Conservation (phyloP, 2,329 filamentous ascomycete species). For the Helotiales sp. region DNA sequence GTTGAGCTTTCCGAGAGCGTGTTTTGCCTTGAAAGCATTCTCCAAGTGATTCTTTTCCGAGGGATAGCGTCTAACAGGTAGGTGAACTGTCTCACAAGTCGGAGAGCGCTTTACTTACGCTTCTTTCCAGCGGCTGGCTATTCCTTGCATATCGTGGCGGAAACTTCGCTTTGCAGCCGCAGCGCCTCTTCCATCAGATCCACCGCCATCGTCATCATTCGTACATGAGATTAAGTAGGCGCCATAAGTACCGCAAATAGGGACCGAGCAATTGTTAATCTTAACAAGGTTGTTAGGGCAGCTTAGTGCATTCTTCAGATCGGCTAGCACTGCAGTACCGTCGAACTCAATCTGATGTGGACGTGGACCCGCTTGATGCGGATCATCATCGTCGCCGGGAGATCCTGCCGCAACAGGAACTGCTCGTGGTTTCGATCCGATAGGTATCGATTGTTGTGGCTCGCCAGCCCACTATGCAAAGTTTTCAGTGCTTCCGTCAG, state of each 20-base stretch:
- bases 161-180: no score
- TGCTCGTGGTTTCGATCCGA: neutral
- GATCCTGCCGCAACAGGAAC: neutral
- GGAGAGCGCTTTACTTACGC: no score
- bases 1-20: no score
- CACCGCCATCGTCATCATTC: neutral
- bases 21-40: no score
- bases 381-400: neutral
- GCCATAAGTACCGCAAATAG: neutral
- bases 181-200: neutral
- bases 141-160: no score
- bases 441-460: neutral
- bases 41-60: neutral
- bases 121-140: no score
- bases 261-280: neutral
- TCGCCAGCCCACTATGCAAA: neutral
- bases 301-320: neutral
- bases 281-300: neutral
- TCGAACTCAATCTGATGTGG: neutral
- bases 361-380: neutral
- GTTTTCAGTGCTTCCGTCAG: neutral
- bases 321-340: neutral
- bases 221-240: neutral
- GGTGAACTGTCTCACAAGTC: no score
- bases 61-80: neutral